Conservation (phyloP, 2,329 filamentous ascomycete species). For the Proliferodiscus dingleyae region DNA sequence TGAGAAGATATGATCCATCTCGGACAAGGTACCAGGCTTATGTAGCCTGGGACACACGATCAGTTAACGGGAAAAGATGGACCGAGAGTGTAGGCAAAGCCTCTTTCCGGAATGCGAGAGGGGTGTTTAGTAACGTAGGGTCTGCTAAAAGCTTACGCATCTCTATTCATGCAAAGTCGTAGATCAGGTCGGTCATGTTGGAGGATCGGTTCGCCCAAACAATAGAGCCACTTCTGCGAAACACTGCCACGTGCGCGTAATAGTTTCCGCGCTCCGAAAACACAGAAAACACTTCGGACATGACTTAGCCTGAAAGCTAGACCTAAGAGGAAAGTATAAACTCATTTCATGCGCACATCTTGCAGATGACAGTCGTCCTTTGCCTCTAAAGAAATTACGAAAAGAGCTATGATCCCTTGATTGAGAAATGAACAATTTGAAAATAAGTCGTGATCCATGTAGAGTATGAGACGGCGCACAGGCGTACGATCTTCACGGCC, state of each 20-base stretch:
- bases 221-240: conserved; percentile 3
- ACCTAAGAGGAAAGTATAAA: not conserved
- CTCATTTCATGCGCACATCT: not conserved
- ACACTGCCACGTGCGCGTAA: conserved; percentile 1
- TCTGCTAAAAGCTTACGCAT: not conserved
- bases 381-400: too few relatives aligned
- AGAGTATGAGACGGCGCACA: too few relatives aligned
- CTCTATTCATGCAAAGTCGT: not conserved
- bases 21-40: conserved; percentile 1
- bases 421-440: too few relatives aligned
- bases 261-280: too few relatives aligned
- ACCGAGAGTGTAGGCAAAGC: not conserved
- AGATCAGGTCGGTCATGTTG: not conserved
- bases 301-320: not conserved
- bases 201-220: conserved; percentile 1
- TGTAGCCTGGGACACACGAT: not conserved
- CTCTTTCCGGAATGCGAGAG: not conserved
- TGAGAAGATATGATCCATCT: conserved; percentile 1
- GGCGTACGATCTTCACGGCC: too few relatives aligned
- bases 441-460: too few relatives aligned
- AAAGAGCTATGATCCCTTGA: too few relatives aligned
- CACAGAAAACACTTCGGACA: too few relatives aligned
- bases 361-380: too few relatives aligned
- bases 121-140: not conserved
- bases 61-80: not conserved